Evolutionary conservation across 2,329 filamentous ascomycete genomes (phyloP).

Genomic region (Juglanconis sp.): DNA sequence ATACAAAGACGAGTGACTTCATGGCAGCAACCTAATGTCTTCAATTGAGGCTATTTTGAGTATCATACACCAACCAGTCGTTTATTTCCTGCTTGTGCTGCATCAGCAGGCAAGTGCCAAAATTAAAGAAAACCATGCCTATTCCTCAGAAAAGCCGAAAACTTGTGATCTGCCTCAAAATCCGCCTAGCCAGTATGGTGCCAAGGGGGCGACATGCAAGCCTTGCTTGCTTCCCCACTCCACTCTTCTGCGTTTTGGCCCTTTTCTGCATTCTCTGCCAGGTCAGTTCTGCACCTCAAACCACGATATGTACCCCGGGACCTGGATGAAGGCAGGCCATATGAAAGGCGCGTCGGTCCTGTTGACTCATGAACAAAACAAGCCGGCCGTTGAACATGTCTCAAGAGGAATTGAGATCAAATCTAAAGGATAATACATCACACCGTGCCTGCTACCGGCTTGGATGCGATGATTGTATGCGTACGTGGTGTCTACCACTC

Average conservation of each 20-base stretch:
- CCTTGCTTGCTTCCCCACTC: not conserved
- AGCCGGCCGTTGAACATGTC: not conserved
- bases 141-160: not conserved
- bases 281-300: no score
- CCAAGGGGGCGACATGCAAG: not conserved
- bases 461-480: not conserved
- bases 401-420: not conserved
- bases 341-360: no score
- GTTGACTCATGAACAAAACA: not conserved
- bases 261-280: no score
- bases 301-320: no score
- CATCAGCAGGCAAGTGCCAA: not conserved
- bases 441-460: not conserved
- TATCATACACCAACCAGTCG: not conserved
- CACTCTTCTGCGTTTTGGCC: no score
- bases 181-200: not conserved
- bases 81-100: slow-evolving; percentile 1
- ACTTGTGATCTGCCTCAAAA: not conserved
- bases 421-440: not conserved
- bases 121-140: not conserved
- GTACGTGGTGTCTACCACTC: slow-evolving; percentile 68
- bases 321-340: no score
- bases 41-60: not conserved
- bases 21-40: not conserved
- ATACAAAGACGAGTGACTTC: not conserved